Conservation (phyloP, 441 rosid genomes). For the Populus hybrid region DNA sequence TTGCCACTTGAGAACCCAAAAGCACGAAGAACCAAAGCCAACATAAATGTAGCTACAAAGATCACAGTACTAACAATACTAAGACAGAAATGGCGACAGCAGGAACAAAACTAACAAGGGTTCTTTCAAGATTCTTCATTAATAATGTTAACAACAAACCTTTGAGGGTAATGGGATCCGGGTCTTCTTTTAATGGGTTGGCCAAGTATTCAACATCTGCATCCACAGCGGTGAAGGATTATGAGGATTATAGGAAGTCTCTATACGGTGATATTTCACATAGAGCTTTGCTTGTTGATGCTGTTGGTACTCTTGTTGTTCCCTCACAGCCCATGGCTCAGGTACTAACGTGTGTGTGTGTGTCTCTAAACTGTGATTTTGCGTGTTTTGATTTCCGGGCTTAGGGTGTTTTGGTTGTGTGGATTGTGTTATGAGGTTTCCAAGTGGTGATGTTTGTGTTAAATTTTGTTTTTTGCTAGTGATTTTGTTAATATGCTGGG, state of each 20-base stretch:
- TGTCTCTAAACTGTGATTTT: background rate
- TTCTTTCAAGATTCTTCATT: constrained; percentile 16
- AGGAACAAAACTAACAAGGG: constrained; percentile 28
- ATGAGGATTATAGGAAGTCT: constrained; percentile 75
- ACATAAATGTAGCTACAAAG: constrained; percentile 7
- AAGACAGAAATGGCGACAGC: constrained; percentile 31
- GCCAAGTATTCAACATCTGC: constrained; percentile 34
- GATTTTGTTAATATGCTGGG: background rate
- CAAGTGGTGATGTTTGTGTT: background rate
- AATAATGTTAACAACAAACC: background rate
- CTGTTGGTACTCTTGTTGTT: constrained; percentile 81
- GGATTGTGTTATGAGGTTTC: background rate
- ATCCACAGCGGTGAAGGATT: constrained; percentile 59
- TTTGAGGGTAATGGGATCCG: constrained; percentile 7
- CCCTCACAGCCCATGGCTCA: constrained; percentile 98
- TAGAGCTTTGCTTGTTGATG: constrained; percentile 85
- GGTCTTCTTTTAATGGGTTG: constrained; percentile 2
- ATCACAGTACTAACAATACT: background rate
- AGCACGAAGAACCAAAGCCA: background rate
- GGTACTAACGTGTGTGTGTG: constrained; percentile 30
- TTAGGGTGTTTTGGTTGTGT: background rate
- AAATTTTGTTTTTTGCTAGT: background rate
- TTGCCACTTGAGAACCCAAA: background rate
- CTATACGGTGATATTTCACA: constrained; percentile 79
- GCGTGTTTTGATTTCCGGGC: background rate